phyloP scores from a whole-genome alignment of 306 rosid species.

The Cyclanthera cordifolia region DNA sequence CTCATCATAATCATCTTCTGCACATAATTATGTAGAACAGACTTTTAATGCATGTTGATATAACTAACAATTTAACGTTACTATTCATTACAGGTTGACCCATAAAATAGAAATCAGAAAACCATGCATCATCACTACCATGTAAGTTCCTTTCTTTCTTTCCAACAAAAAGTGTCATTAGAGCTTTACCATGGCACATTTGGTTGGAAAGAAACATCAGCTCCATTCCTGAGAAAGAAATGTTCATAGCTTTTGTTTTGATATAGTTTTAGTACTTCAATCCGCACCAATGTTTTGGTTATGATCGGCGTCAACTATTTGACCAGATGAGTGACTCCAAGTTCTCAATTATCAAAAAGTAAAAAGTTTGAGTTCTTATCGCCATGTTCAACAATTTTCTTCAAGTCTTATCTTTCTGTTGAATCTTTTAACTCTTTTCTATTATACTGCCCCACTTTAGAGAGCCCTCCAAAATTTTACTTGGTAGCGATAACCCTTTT shows the following conservation, averaged over 20 bases:
- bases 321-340: too few relatives aligned
- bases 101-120: not conserved
- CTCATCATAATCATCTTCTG: constrained; percentile 45
- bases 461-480: not conserved
- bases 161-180: not conserved
- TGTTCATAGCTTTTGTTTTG: not conserved
- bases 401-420: too few relatives aligned
- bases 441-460: not conserved
- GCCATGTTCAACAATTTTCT: too few relatives aligned
- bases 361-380: too few relatives aligned
- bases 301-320: too few relatives aligned
- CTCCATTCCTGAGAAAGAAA: not conserved
- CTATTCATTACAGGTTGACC: not conserved
- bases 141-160: not conserved
- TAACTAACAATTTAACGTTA: not conserved
- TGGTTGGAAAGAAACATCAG: not conserved
- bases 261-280: too few relatives aligned
- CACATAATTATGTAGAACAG: constrained; percentile 16
- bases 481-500: not conserved
- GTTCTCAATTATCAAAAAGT: too few relatives aligned
- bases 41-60: not conserved
- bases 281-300: too few relatives aligned
- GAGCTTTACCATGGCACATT: not conserved
- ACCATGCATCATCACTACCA: not conserved
- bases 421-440: too few relatives aligned